Base-by-base conservation (phyloP, 2,329 filamentous ascomycete species). In the Rugonectria rugulosa region DNA sequence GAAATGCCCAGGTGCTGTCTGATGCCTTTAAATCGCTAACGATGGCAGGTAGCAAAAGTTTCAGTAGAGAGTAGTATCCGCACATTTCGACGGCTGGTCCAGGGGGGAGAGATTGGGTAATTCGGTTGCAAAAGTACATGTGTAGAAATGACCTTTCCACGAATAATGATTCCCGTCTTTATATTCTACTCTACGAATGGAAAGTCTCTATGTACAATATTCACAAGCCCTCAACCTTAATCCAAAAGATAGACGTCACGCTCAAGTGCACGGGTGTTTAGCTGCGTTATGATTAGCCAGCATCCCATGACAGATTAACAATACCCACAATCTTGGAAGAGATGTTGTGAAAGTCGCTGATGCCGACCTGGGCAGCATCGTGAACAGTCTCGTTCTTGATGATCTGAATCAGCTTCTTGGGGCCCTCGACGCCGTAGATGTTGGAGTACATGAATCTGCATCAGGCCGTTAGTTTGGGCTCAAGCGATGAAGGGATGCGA, bases 401-500 rank as follows among this genome's bases (percentile, higher is more conserved):
- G 17, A 83, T 75, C 46, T 77, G 65, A 47, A 81, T 77, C 6
- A 73, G 73, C 68, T 75, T 77, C 50, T 68, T 69, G 3, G 82
- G 79, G 19, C 81, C 81, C 19, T 76, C 73, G 5, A 72, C 68
- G 3, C 81, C 81, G 60, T 79, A 83, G 31, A 76, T 67, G 60
- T 82, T 81, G 43, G 78, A 74, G 64, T 76, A 83, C 77, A 83
- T 80, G 63, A 80, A 74, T 1, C 67, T 67, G 15, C 29, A 10
- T 12, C n/a, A n/a, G n/a, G 15, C 12, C 5, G 32, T 36, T 15
- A 36, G 32, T n/a, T n/a, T 72, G 0, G 73, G 74, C 64, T 76
- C 75, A 17, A 74, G 67, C n/a, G 29, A 75, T 71, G 49, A 76
- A 67, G 8, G 72, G 73, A 8, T 76, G 71, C 24, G n/a, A n/a